Percentiles rank a stretch among this genome's conserved stretches.
phyloP scores from a whole-genome alignment of 352 stramenopile species.

The Phytophthora agathidicida region DNA sequence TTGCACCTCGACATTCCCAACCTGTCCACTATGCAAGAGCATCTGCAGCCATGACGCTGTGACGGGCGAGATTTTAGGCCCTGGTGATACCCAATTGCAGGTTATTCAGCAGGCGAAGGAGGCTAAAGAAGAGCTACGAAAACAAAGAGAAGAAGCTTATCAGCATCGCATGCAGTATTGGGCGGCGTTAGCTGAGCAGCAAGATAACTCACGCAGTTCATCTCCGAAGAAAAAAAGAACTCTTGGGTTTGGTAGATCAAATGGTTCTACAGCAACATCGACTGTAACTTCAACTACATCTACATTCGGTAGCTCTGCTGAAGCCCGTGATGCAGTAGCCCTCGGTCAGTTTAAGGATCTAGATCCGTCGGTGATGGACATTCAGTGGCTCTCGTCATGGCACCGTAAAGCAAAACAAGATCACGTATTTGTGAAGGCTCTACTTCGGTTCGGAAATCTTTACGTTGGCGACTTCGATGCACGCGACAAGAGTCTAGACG shows the following conservation, averaged over 20 bases:
- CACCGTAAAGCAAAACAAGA: conserved; percentile 37
- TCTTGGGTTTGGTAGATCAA: conserved; percentile 39
- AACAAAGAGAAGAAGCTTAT: conserved; percentile 63
- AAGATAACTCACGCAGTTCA: conserved; percentile 25
- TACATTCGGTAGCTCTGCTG: background rate
- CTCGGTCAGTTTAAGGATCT: conserved; percentile 32
- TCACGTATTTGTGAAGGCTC: conserved; percentile 64
- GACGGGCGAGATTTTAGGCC: conserved; percentile 64
- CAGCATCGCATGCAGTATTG: conserved; percentile 73
- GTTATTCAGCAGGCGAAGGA: conserved; percentile 50
- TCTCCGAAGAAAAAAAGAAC: conserved; percentile 39
- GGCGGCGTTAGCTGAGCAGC: conserved; percentile 47
- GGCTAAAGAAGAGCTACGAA: conserved; percentile 44
- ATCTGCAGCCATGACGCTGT: conserved; percentile 59
- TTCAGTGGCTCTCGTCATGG: conserved; percentile 66
- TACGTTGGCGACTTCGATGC: conserved; percentile 78
- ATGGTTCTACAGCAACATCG: conserved; percentile 1
- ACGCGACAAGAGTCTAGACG: conserved; percentile 60
- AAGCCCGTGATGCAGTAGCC: conserved; percentile 6
- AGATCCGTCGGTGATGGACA: conserved; percentile 37
- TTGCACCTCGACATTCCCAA: conserved; percentile 68
- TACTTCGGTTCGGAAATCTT: conserved; percentile 68
- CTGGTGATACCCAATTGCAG: conserved; percentile 61
- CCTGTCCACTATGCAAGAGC: conserved; percentile 66
- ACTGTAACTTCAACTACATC: background rate